Conservation (phyloP, 2,329 filamentous ascomycete species). For the Aureobasidium vineae region DNA sequence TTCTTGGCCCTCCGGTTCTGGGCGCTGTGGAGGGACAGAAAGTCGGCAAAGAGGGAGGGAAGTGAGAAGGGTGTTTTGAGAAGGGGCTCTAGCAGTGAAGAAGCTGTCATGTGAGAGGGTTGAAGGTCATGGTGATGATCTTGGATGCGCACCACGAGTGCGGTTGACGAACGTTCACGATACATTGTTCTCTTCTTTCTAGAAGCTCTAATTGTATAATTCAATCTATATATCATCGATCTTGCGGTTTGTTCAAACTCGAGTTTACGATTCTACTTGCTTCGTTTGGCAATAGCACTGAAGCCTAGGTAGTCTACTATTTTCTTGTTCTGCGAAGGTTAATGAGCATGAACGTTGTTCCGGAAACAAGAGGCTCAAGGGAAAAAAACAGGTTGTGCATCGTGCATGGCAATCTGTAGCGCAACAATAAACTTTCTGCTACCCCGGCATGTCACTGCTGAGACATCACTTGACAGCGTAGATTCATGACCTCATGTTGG, state of each 20-base stretch:
- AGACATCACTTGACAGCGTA: neutral
- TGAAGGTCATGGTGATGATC: too few relatives aligned
- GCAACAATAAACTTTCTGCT: neutral
- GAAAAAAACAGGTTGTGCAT: neutral
- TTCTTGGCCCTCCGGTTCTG: conserved; percentile 34
- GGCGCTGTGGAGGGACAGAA: neutral
- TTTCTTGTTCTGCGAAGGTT: neutral
- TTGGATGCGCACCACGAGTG: neutral
- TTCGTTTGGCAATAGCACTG: neutral
- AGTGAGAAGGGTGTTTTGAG: conserved; percentile 14
- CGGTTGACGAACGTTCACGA: neutral
- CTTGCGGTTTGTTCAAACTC: neutral
- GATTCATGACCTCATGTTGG: neutral
- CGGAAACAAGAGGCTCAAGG: neutral
- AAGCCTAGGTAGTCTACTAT: neutral
- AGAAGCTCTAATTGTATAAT: neutral
- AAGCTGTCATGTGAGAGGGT: neutral
- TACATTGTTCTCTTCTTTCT: neutral
- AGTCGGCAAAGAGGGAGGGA: neutral
- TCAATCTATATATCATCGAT: neutral
- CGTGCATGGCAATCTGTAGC: neutral
- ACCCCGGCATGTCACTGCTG: neutral
- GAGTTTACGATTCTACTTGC: neutral
- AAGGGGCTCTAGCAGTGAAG: conserved; percentile 1
- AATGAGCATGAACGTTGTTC: neutral